Evolutionary conservation across 176 grass and related monocot species (phyloP).

Genomic region (Zea mays): Zm-B73-REFERENCE-NAM-5.0 NC_050096.1:133194001-133194500

Average conservation of each 20-base stretch:
- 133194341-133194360: neutral
- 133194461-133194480: neutral
- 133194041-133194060: too few species aligned
- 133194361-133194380: neutral
- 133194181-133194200: constrained; percentile 27
- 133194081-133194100: neutral
- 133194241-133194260: constrained; percentile 22
- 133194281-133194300: neutral
- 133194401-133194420: neutral
- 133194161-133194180: constrained; percentile 14
- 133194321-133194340: neutral
- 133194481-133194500: neutral
- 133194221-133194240: constrained; percentile 45
- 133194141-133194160: constrained; percentile 63
- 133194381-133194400: neutral
- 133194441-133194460: neutral
- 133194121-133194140: constrained; percentile 53
- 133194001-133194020: too few species aligned
- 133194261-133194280: neutral
- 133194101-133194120: constrained; percentile 31
- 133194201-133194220: constrained; percentile 37
- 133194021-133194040: too few species aligned
- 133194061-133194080: too few species aligned
- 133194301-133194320: neutral
- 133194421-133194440: neutral